Conservation (phyloP, 2,329 filamentous ascomycete species). For the Penicillium sp. region DNA sequence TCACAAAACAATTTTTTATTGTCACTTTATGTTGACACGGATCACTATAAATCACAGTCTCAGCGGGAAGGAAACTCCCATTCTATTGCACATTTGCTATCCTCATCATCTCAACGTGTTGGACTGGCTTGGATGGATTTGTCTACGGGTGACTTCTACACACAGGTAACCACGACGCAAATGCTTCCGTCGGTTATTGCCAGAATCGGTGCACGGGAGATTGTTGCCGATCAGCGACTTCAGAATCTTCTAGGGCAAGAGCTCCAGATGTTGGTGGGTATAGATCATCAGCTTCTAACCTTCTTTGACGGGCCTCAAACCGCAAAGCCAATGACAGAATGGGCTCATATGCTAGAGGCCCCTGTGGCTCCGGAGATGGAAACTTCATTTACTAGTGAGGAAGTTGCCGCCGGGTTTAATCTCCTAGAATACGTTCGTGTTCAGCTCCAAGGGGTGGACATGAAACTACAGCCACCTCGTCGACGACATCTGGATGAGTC, state of each 20-base stretch:
- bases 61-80: slow-evolving; percentile 19
- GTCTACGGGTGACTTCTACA: slow-evolving; percentile 91
- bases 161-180: slow-evolving; percentile 67
- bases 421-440: slow-evolving; percentile 81
- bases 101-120: slow-evolving; percentile 45
- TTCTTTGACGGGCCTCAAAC: slow-evolving; percentile 55
- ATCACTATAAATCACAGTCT: slow-evolving; percentile 19
- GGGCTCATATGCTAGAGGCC: slow-evolving; percentile 73
- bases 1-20: slow-evolving; percentile 91
- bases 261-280: slow-evolving; percentile 64
- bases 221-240: slow-evolving; percentile 68
- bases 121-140: slow-evolving; percentile 93
- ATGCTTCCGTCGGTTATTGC: slow-evolving; percentile 77
- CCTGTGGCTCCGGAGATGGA: slow-evolving; percentile 55
- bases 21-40: slow-evolving; percentile 61
- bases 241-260: slow-evolving; percentile 56
- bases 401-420: slow-evolving; percentile 72
- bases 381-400: slow-evolving; percentile 60
- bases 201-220: slow-evolving; percentile 77
- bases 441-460: slow-evolving; percentile 69
- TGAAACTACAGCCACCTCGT: slow-evolving; percentile 79
- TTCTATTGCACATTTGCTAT: slow-evolving; percentile 23
- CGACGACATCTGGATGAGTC: slow-evolving; percentile 70
- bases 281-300: slow-evolving; percentile 72
- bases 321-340: slow-evolving; percentile 56